Evolutionary conservation across 176 grass and related monocot species (phyloP), one percentile per base, ranked within the genome.

Genomic region (Ananas comosus): DNA sequence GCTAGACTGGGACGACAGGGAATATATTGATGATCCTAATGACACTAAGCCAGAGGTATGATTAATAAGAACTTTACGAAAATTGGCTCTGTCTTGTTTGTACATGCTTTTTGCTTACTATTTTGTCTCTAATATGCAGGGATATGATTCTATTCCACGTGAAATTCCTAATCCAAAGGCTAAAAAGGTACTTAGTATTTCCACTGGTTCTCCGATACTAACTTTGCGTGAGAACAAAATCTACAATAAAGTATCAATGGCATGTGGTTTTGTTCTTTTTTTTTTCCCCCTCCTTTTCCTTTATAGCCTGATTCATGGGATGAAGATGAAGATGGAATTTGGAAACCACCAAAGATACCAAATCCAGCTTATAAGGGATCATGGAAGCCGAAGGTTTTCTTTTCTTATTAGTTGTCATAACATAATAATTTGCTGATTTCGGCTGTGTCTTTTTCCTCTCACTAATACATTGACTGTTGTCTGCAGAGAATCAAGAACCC

Each of bases 401-500:
- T 58, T 71, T 21, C 4, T 72, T 68, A 49, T 64, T 79, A 18
- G 42, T 16, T 28, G 21, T 76, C 12, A 61, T 23, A 56, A 11
- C 13, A 24, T 72, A 28, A 23, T 7, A 29, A 42, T 21, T 73
- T 48, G 69, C 76, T 64, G 76, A 23, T 67, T 64, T 72, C 0
- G 17, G 70, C 51, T 8, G n/a, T n/a, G 17, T 42, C 33, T 42
- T 70, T 70, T 13, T 65, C 72, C 51, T 64, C 58, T 70, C 33
- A 58, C 51, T 80, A 61, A 19, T 22, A 61, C n/a, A 61, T 61
- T 3, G 85, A 29, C 14, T 77, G 48, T 7, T 72, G 48, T 65
- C 63, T 80, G 64, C 90, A 99, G 95, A 99, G 83, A 81, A 94
- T 99, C 80, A 99, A 99, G 87, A 99, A 99, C 49, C 95, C 95